phyloP scores from a whole-genome alignment of 148 eudicot genomes.

The Rhododendron kiyosumense region DNA sequence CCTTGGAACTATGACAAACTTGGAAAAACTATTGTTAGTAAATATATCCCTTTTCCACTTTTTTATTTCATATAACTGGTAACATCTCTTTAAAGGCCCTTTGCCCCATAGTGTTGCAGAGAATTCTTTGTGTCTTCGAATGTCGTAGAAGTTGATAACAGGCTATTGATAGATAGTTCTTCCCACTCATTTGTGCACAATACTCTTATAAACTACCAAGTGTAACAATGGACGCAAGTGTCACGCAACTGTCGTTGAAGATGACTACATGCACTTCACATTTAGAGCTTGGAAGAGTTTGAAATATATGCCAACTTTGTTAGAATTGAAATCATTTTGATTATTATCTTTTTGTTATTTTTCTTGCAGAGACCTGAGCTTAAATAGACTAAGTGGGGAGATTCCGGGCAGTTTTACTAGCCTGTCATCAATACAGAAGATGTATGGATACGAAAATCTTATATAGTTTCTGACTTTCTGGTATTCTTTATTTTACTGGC shows the following conservation, averaged over 20 bases:
- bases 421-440: slow-evolving; percentile 7
- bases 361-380: slow-evolving; percentile 32
- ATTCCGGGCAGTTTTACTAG: slow-evolving; percentile 14
- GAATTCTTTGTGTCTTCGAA: not conserved
- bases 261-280: not conserved
- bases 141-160: not conserved
- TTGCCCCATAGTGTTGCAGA: not conserved
- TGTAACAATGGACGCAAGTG: not conserved
- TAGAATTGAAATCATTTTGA: not conserved
- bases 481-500: not conserved
- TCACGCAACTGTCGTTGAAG: not conserved
- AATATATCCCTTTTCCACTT: not conserved
- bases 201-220: not conserved
- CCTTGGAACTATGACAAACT: slow-evolving; percentile 12
- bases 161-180: not conserved
- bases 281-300: not conserved
- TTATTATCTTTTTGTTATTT: not conserved
- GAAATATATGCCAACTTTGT: not conserved
- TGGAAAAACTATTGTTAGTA: slow-evolving; percentile 24
- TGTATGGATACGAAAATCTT: slow-evolving; percentile 17
- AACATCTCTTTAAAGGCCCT: not conserved
- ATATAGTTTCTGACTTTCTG: not conserved
- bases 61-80: not conserved
- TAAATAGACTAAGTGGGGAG: slow-evolving; percentile 34
- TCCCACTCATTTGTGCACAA: not conserved